Percentiles rank a stretch among this genome's conserved stretches.
Evolutionary conservation across 2,329 filamentous ascomycete species (phyloP).

Genomic region (Penicillium janthinellum): DNA sequence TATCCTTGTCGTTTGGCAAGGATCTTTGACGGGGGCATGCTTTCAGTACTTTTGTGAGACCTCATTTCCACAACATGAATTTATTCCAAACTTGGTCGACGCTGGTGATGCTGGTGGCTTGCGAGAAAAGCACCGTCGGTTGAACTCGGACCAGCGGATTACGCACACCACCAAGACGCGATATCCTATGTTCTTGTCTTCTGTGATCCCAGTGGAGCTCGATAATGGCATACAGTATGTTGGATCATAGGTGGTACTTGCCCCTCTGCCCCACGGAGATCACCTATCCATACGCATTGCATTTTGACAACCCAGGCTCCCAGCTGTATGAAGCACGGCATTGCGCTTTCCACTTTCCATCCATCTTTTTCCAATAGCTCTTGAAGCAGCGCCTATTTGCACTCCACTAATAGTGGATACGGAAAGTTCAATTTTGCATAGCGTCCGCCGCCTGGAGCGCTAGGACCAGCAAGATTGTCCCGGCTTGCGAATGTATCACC

Average conservation of each 20-base stretch:
- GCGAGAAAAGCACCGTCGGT: not conserved
- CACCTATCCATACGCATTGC: conserved; percentile 1
- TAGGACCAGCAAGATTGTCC: not conserved
- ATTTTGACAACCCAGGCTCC: conserved; percentile 1
- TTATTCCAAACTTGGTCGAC: not conserved
- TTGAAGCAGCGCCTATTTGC: not conserved
- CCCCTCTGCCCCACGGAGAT: conserved; percentile 9
- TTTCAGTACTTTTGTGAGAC: not conserved
- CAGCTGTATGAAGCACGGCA: not conserved
- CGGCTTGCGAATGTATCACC: not conserved
- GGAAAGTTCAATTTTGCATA: not conserved
- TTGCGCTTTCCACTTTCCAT: not conserved
- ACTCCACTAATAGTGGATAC: not conserved
- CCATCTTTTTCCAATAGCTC: not conserved
- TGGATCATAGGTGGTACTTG: not conserved
- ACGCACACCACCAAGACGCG: not conserved
- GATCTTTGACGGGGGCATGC: not conserved
- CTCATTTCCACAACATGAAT: not conserved
- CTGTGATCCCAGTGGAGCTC: not conserved
- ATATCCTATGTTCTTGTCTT: not conserved
- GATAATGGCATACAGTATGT: not conserved
- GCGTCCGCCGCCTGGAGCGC: not conserved
- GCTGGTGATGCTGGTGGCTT: not conserved
- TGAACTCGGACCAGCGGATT: not conserved
- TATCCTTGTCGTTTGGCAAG: not conserved